Base-by-base conservation (phyloP, 306 rosid genomes). In the barrel medic (Medicago truncatula) region DNA sequence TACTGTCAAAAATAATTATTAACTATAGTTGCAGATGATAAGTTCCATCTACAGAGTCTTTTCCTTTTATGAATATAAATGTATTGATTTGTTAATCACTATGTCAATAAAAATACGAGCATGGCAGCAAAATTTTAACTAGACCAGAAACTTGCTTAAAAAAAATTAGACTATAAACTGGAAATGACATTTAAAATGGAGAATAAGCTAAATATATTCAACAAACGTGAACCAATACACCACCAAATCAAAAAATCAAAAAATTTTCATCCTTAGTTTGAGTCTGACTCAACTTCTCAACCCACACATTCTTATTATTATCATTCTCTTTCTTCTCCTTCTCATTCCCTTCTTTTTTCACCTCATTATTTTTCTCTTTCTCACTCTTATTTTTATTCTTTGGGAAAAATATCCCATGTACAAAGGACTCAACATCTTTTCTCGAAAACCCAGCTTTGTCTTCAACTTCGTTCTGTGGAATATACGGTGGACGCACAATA, bases 401-500 rank as follows among this genome's bases (percentile, higher is more conserved):
- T 0, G 80, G 82, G 31, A 82, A 86, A 71, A 95, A 92, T 28
- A 92, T 53, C 3, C 83, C 86, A 31, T 84, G 82, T 17, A 95
- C 96, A 64, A 92, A 88, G 0, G 60, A 60, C 78, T 90, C 97
- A 70, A 89, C 93, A 0, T 92, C 91, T 3, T 78, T 86, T 40
- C 43, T 31, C 0, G 68, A 59, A 67, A 53, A 74, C 9, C 88
- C 91, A 0, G 38, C 50, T 16, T 6, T 76, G 5, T 78, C 92
- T 71, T 43, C 85, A 1, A 63, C 53, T 4, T 66, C 92, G 54
- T 58, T 79, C 0, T 70, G 82, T 2, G 98, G 98, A 39, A 95
- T 83, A 61, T 82, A 77, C 3, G 97, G 98, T 34, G 98, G 97
- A 75, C 98, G 83, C 0, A 85, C 34, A 2, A 95, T 70, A 46